Base-by-base conservation (phyloP, 2,329 filamentous ascomycete genomes). In the Phymatotrichopsis omnivora region DNA sequence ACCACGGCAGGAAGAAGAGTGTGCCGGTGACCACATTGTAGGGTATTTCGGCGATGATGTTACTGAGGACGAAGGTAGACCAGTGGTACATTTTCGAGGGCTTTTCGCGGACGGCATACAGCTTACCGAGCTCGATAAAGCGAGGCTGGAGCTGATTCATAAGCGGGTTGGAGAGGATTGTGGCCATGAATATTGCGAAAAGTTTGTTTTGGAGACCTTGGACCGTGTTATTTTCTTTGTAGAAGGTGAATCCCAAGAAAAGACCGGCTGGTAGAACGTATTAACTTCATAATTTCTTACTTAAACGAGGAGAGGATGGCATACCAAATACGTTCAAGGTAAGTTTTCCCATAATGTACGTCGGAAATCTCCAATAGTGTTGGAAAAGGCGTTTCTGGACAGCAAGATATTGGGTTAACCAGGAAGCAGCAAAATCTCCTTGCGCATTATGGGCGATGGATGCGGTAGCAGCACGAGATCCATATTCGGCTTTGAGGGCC, bases 311-410 rank as follows among this genome's bases (percentile, higher is more conserved):
- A 35, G 30, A 22, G 47, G 55, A 54, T 25, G 16, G 31, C 42
- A 33, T 49, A 48, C 66, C 25, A 74, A 66, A 12, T 78, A 64
- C 19, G 73, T 66, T 60, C 79, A 85, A 14, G 76, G 1, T 72
- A 67, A 0, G 71, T 62, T 69, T 93, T 93, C 58, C 82, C 80
- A 68, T 89, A 93, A 94, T 87, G 68, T 93, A 93, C 4, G 78
- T 74, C 0, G 86, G 86, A 0, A 80, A 87, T 49, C 86, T 82
- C 85, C 86, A 93, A 72, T 91, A 93, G 63, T 93, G 85, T 60
- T 87, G 75, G 69, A 91, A 91, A 20, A 91, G 81, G 58, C 86
- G 84, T 54, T 73, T 62, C 14, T 76, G 72, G 45, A 85, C 82
- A 59, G 79, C 71, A 45, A 65, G 67, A 31, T 89, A 67, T 63